phyloP scores from a whole-genome alignment of 2,329 filamentous ascomycete genomes.

The Acrodontium crateriforme region DNA sequence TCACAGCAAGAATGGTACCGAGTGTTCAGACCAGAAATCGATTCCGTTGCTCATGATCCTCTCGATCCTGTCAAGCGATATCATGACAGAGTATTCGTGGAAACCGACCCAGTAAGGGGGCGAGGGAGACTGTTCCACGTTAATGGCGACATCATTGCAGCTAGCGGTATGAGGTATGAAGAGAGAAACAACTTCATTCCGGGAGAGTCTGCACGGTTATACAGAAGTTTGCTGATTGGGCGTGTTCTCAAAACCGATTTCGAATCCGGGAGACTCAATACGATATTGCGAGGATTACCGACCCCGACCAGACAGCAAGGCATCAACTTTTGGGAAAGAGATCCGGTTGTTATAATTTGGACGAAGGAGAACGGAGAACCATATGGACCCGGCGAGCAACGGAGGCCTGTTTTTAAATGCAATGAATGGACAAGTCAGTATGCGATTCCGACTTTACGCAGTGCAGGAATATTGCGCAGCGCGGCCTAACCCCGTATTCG shows the following conservation, averaged over 20 bases:
- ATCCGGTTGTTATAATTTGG: neutral
- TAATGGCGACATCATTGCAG: constrained; percentile 3
- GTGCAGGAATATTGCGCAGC: neutral
- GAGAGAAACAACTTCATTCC: neutral
- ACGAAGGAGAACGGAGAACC: constrained; percentile 1
- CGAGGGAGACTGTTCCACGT: constrained; percentile 2
- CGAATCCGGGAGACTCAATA: neutral
- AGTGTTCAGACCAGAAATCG: constrained; percentile 1
- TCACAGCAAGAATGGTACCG: constrained; percentile 1
- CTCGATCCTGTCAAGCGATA: constrained; percentile 4
- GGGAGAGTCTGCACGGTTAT: constrained; percentile 1
- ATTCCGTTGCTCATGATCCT: constrained; percentile 2
- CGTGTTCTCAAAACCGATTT: constrained; percentile 1
- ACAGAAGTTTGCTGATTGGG: neutral
- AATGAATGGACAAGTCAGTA: neutral
- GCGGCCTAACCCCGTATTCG: too few species aligned
- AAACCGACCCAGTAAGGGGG: neutral
- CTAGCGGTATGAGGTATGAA: constrained; percentile 3
- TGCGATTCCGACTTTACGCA: neutral
- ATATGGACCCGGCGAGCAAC: neutral
- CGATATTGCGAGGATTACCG: neutral
- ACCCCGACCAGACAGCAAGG: neutral
- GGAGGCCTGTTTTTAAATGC: neutral
- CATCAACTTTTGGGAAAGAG: neutral
- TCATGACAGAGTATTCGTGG: constrained; percentile 3